Percentiles rank a stretch among this genome's conserved stretches.
Evolutionary conservation across 352 stramenopile genomes (phyloP).

Genomic region (Phytophthora cajani): DNA sequence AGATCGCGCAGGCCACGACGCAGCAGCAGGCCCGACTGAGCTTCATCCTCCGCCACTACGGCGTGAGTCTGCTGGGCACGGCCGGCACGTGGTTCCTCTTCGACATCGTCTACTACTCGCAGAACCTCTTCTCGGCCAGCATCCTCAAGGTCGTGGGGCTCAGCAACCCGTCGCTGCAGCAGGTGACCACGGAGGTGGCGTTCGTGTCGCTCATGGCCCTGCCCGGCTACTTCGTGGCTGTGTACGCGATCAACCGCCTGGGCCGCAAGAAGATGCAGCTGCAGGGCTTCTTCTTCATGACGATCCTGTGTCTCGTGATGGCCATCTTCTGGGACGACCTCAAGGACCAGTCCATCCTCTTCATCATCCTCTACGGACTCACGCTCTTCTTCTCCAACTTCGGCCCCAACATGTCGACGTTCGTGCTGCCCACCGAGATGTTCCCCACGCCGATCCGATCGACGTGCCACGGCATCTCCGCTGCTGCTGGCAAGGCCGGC

Average conservation of each 20-base stretch:
- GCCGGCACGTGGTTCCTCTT: slow-evolving; percentile 81
- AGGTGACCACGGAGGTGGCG: slow-evolving; percentile 59
- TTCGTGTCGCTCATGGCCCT: slow-evolving; percentile 64
- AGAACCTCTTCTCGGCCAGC: slow-evolving; percentile 70
- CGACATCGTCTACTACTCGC: slow-evolving; percentile 77
- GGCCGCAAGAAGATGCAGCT: slow-evolving; percentile 70
- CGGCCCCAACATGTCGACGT: slow-evolving; percentile 80
- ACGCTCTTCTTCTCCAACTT: slow-evolving; percentile 85
- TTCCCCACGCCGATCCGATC: slow-evolving; percentile 78
- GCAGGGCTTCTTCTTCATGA: slow-evolving; percentile 66
- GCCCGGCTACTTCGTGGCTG: slow-evolving; percentile 74
- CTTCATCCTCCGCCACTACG: slow-evolving; percentile 54
- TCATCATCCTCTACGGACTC: slow-evolving; percentile 75
- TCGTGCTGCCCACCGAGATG: slow-evolving; percentile 89
- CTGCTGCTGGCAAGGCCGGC: slow-evolving; percentile 81
- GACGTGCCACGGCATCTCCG: slow-evolving; percentile 86
- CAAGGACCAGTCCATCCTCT: slow-evolving; percentile 47
- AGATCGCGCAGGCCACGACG: slow-evolving; percentile 7
- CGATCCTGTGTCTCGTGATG: slow-evolving; percentile 55
- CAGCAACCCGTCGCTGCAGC: slow-evolving; percentile 41
- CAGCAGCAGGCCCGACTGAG: slow-evolving; percentile 19
- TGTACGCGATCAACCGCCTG: slow-evolving; percentile 63
- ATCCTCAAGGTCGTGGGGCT: slow-evolving; percentile 60
- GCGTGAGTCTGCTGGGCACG: slow-evolving; percentile 51
- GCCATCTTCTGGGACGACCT: slow-evolving; percentile 60